A percentile compares a stretch with the other conserved stretches of the same genome.
Conservation (phyloP, 306 rosid species). For the Prosopis cineraria region DNA sequence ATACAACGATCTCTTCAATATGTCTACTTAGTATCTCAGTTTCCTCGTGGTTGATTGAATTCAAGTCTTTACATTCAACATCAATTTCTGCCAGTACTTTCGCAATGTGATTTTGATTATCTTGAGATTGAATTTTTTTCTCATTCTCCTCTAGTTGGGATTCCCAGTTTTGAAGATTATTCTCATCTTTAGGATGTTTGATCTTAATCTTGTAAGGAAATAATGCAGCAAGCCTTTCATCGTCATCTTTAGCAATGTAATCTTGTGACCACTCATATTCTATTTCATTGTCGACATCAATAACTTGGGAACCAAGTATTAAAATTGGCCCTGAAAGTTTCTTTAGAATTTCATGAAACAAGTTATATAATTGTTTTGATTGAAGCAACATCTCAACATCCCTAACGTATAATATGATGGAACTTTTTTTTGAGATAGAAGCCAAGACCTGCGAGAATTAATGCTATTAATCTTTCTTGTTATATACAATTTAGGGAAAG, state of each 20-base stretch:
- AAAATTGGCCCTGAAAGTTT: slow-evolving; percentile 77
- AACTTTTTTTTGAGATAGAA: slow-evolving; percentile 66
- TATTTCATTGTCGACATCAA: slow-evolving; percentile 21
- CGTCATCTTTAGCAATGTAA: slow-evolving; percentile 38
- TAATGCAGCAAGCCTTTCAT: slow-evolving; percentile 54
- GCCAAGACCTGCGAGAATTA: slow-evolving; percentile 62
- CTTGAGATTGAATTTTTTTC: slow-evolving; percentile 64
- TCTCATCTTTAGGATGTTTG: slow-evolving; percentile 72
- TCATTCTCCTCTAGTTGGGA: slow-evolving; percentile 68
- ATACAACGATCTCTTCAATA: slow-evolving; percentile 72
- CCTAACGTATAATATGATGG: slow-evolving; percentile 79
- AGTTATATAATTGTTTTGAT: slow-evolving; percentile 60
- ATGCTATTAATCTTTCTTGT: neutral
- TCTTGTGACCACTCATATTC: neutral
- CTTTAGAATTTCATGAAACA: slow-evolving; percentile 64
- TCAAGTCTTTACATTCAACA: slow-evolving; percentile 80
- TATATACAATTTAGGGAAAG: neutral
- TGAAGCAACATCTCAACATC: slow-evolving; percentile 72
- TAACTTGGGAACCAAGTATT: slow-evolving; percentile 72
- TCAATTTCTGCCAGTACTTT: slow-evolving; percentile 82
- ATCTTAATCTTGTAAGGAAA: slow-evolving; percentile 71
- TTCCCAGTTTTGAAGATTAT: slow-evolving; percentile 63
- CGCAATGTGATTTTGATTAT: slow-evolving; percentile 83
- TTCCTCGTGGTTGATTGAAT: slow-evolving; percentile 66
- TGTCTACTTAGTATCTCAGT: slow-evolving; percentile 58